Conservation (phyloP, 1,284 basidiomycete genomes). For the Ganoderma multipileum region DNA sequence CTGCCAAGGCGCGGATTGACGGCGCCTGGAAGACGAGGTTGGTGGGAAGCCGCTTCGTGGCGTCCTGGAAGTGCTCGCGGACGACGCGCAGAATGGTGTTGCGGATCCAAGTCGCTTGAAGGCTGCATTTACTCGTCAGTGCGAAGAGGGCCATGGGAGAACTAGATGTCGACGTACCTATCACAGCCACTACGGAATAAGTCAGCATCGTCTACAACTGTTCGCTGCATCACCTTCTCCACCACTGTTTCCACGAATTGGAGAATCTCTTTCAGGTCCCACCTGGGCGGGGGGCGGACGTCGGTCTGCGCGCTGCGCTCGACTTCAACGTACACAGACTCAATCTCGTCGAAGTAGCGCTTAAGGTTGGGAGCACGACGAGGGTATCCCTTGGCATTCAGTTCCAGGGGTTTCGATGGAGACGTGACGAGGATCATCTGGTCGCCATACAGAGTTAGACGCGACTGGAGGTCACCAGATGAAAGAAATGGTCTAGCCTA, state of each 20-base stretch:
- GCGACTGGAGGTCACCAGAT: not conserved
- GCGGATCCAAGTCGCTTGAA: slow-evolving; percentile 44
- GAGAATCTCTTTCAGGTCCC: slow-evolving; percentile 30
- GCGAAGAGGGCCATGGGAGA: not conserved
- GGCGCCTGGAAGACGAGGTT: slow-evolving; percentile 46
- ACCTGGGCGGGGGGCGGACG: slow-evolving; percentile 31
- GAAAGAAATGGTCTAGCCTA: not conserved
- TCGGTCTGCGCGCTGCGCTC: slow-evolving; percentile 35
- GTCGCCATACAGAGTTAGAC: not conserved
- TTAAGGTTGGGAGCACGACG: slow-evolving; percentile 38
- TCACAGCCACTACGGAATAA: slow-evolving; percentile 48
- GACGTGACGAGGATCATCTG: slow-evolving; percentile 43
- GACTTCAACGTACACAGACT: slow-evolving; percentile 39
- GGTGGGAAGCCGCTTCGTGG: slow-evolving; percentile 28
- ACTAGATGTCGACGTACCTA: slow-evolving; percentile 35
- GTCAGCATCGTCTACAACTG: slow-evolving; percentile 39
- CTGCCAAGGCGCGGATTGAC: slow-evolving; percentile 38
- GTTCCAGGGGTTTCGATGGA: slow-evolving; percentile 39
- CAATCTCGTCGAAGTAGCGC: slow-evolving; percentile 42
- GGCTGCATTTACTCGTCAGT: slow-evolving; percentile 22
- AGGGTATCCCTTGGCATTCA: slow-evolving; percentile 42
- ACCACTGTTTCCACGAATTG: slow-evolving; percentile 37
- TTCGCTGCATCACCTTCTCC: slow-evolving; percentile 32
- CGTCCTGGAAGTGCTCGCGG: slow-evolving; percentile 18
- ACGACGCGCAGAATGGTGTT: slow-evolving; percentile 40